Base-by-base conservation (phyloP, 2,329 filamentous ascomycete genomes). In the Arthrobotrys entomopaga region DNA sequence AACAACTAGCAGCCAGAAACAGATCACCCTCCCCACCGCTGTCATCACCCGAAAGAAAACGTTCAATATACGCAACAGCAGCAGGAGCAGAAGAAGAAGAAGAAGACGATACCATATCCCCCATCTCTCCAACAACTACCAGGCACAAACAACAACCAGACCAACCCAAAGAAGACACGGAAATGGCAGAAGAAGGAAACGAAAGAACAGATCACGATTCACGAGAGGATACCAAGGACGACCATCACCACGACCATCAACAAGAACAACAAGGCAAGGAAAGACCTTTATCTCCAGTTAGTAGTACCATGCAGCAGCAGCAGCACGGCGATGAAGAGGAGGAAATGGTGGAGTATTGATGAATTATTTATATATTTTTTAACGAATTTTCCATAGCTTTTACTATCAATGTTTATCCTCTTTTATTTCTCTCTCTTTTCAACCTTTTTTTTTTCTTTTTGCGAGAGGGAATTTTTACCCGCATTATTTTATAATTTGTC, bases 281-380 rank as follows among this genome's bases (percentile, higher is more conserved):
- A 65, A 16, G 29, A 8, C 29, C 29, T 34, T 13, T 50, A 7
- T 74, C 70, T 26, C 70, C 70, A n/a, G n/a, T n/a, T 24, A 34
- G 26, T 20, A 29, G 22, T 7, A 46, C 20, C 22, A 58, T 58
- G 16, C 63, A 59, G 22, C 43, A 43, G 8, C 29, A 10, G 29
- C 5, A n/a, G n/a, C n/a, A n/a, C n/a, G 64, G 64, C 16, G 64
- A 65, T n/a, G 71, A 75, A 53, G 71, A 70, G 26, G 71, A 75
- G 53, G 71, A 75, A 49, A 75, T 75, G 64, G 71, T 75, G 20
- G 71, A 75, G 43, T 75, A 75, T 49, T 75, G 59, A 65, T 50
- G n/a, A 20, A 16, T n/a, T n/a, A n/a, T n/a, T n/a, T n/a, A 48
- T 19, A 50, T 22, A 20, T 22, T 50, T 5, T n/a, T n/a, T n/a